Conservation (phyloP, 306 rosid species). For the Arachis stenosperma region DNA sequence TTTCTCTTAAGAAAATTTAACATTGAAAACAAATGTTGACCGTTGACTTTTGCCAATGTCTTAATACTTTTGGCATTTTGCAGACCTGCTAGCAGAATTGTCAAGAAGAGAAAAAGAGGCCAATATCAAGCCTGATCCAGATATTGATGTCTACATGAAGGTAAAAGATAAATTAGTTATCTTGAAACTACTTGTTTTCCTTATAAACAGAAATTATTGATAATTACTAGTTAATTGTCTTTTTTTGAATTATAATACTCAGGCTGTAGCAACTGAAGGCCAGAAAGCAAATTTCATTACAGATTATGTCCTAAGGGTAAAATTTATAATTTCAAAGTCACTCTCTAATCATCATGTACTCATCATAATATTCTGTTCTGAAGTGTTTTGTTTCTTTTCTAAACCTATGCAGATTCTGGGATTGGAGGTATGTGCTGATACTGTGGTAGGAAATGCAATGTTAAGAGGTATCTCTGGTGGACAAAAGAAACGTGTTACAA, state of each 20-base stretch:
- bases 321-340: constrained; percentile 6
- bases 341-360: constrained; percentile 4
- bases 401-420: constrained; percentile 56
- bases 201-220: background rate
- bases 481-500: constrained; percentile 71
- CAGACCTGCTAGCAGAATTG: constrained; percentile 63
- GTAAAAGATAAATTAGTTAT: constrained; percentile 35
- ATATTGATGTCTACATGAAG: constrained; percentile 66
- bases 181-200: no score
- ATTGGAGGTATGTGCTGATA: constrained; percentile 65
- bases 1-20: background rate
- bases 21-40: background rate
- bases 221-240: constrained; percentile 21
- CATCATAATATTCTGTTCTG: background rate
- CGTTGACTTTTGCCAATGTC: background rate
- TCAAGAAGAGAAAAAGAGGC: constrained; percentile 61
- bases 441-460: constrained; percentile 59
- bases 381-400: constrained; percentile 10
- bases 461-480: constrained; percentile 72
- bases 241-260: constrained; percentile 36
- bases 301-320: constrained; percentile 79
- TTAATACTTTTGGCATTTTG: constrained; percentile 1
- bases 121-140: constrained; percentile 62
- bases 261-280: constrained; percentile 79
- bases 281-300: constrained; percentile 73